Evolutionary conservation across 163 green algal species (phyloP), one percentile per base, ranked within the genome.

Genomic region (Scenedesmus sp.): DNA sequence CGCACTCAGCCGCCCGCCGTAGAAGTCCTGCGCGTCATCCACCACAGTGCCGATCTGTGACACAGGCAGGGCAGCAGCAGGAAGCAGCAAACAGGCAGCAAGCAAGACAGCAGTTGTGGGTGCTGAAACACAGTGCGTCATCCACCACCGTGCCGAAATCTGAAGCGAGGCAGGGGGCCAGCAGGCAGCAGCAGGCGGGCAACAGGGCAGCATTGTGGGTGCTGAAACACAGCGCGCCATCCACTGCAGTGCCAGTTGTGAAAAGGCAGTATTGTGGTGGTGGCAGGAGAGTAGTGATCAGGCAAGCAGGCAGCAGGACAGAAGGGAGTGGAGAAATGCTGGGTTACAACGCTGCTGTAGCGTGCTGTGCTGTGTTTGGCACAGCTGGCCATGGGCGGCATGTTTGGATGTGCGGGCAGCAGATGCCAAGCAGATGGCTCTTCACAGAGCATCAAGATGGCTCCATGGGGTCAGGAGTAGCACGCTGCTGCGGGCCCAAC

Each of bases 1-100:
- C 15, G 82, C 66, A 1, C 79, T 92, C 54, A 96, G 88, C 26
- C 95, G 93, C 16, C 91, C 92, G 16, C 88, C 90, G 81, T 95
- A 95, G 70, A 88, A 95, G 67, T 96, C 95, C 10, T 91, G 62
- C 13, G 95, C 85, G 60, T 93, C 92, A 83, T 96, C 95, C 34
- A 95, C 56, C n/a, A 96, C 94, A 8, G 94, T 96, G 60, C 94
- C 95, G 26, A 96, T 93, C 74, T 95, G 90, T 10, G 59, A 60
- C 84, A 76, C 81, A 52, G 20, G 10, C 9, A 9, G 2, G 26
- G 34, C 79, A 86, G 74, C n/a, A 18, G 26, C 74, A 82, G 74
- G 1, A 18, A 52, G 1, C 12, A 15, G 74, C 74, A 82, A 20
- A 23, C 70, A 81, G 20, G 18, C 23, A 46, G n/a, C 5, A 54